These are phyloP conservation scores for Neofusicoccum cordaticola DNA, from an alignment of 2,329 filamentous ascomycete genomes.

Conservation along the genomic window DNA sequence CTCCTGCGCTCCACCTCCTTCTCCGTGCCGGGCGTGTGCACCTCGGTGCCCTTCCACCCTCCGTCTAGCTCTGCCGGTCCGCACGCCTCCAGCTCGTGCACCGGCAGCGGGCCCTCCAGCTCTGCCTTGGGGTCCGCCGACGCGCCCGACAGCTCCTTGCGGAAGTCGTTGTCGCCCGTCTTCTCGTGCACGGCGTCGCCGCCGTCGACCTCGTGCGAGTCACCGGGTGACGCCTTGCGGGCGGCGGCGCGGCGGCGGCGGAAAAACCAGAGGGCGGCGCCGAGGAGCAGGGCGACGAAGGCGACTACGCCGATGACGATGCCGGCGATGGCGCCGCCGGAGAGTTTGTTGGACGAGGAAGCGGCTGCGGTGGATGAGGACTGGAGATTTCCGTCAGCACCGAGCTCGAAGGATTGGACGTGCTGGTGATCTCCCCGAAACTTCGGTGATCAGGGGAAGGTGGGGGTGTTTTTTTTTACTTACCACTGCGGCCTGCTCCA, in stretches of 20 bases:
- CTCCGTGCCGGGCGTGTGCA: background rate
- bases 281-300: conserved; percentile 21
- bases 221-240: background rate
- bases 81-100: background rate
- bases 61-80: background rate
- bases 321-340: conserved; percentile 25
- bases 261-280: conserved; percentile 20
- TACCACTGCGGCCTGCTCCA: background rate
- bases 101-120: background rate
- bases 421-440: too few relatives aligned
- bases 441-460: background rate
- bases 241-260: background rate
- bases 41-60: background rate
- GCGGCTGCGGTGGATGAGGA: background rate
- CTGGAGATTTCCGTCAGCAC: background rate
- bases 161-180: background rate
- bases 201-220: conserved; percentile 4
- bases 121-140: background rate
- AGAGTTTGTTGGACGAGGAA: background rate
- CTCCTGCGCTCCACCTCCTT: background rate
- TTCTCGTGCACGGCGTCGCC: background rate
- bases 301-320: conserved; percentile 23
- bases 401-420: background rate
- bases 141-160: background rate
- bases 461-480: background rate